These are phyloP conservation scores for Ilex asprella DNA, from an alignment of 257 asterid genomes.

Conservation along the genomic window DNA sequence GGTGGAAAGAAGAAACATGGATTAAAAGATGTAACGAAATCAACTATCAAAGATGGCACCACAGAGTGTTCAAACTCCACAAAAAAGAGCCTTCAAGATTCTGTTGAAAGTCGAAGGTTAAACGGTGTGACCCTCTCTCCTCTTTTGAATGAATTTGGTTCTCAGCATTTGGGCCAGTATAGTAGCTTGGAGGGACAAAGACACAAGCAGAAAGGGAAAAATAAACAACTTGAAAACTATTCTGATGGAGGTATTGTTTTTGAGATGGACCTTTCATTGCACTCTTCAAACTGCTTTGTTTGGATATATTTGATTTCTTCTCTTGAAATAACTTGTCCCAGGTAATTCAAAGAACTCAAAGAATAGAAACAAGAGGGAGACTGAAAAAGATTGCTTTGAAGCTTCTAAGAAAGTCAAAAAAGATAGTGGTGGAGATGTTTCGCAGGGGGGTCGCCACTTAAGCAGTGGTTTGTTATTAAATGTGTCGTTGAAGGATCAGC, in stretches of 20 bases:
- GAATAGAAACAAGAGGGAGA: constrained; percentile 48
- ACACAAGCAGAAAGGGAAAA: constrained; percentile 41
- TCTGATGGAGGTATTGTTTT: constrained; percentile 48
- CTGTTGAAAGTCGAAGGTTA: constrained; percentile 35
- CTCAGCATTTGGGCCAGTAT: constrained; percentile 34
- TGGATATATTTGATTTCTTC: background rate
- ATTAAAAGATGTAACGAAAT: constrained; percentile 37
- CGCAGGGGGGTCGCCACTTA: constrained; percentile 48
- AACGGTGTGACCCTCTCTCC: constrained; percentile 37
- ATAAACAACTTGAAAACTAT: constrained; percentile 25
- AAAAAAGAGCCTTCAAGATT: constrained; percentile 37
- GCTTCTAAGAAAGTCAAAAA: constrained; percentile 60
- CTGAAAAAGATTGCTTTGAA: constrained; percentile 51
- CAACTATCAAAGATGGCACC: constrained; percentile 46
- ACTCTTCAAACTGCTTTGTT: background rate
- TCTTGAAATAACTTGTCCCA: constrained; percentile 14
- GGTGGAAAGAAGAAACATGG: constrained; percentile 61
- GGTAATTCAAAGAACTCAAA: constrained; percentile 38
- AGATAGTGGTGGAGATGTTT: constrained; percentile 44
- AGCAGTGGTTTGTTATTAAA: constrained; percentile 27
- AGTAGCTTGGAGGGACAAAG: constrained; percentile 29
- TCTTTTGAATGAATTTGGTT: constrained; percentile 38
- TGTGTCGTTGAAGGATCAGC: constrained; percentile 29
- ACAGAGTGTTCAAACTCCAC: constrained; percentile 16
- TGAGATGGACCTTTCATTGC: background rate